A percentile compares a stretch with the other conserved stretches of the same genome.
phyloP scores from a whole-genome alignment of 2,329 filamentous ascomycete species.

The Lecanicillium sp. region DNA sequence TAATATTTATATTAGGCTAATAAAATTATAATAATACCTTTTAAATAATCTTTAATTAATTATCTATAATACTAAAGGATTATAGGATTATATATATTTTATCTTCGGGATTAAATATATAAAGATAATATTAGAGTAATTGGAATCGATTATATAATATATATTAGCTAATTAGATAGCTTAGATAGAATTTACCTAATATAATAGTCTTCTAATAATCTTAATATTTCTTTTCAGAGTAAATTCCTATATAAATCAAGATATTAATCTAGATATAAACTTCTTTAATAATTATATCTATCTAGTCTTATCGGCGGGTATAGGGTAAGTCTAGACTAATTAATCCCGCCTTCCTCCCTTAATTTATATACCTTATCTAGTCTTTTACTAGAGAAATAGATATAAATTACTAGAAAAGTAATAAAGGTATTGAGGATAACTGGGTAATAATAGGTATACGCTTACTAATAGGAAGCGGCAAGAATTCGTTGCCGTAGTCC shows the following conservation, averaged over 20 bases:
- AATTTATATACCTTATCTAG: not conserved
- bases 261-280: constrained; percentile 10
- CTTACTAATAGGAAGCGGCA: not conserved
- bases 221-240: constrained; percentile 6
- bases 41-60: constrained; percentile 9
- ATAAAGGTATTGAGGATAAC: not conserved
- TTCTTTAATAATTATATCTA: constrained; percentile 4
- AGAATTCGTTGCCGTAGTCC: not conserved
- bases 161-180: constrained; percentile 3
- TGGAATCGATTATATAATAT: constrained; percentile 9
- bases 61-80: not conserved
- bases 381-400: not conserved
- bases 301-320: not conserved
- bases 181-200: not conserved
- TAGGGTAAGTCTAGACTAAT: not conserved
- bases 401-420: not conserved
- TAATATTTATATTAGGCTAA: not conserved
- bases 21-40: not conserved
- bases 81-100: not conserved
- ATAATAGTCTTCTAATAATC: constrained; percentile 7
- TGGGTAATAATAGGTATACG: not conserved
- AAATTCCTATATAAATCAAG: constrained; percentile 9
- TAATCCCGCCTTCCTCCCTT: not conserved
- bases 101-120: not conserved
- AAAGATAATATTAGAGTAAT: constrained; percentile 6